Conservation (phyloP, 1,284 basidiomycete species). For the Sanghuangporus sanghuang region DNA sequence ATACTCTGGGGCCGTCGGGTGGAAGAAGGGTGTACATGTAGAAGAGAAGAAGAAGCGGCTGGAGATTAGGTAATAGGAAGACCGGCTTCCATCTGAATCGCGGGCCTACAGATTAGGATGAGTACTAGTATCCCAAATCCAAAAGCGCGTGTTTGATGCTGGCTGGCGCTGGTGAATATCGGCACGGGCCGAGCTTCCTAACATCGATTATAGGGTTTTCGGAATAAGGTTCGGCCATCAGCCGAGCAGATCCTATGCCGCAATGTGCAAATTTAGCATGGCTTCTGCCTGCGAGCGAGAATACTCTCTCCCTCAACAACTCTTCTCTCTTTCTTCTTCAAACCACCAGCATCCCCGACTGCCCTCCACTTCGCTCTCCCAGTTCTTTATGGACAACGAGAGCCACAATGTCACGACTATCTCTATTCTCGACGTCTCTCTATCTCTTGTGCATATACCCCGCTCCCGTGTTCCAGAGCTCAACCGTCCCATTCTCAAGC, state of each 20-base stretch:
- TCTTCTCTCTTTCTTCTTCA: slow-evolving; percentile 1
- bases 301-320: not conserved
- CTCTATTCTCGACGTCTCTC: slow-evolving; percentile 60
- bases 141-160: too few species aligned
- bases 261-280: not conserved
- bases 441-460: slow-evolving; percentile 68
- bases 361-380: not conserved
- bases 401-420: slow-evolving; percentile 43
- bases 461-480: slow-evolving; percentile 55
- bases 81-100: too few species aligned
- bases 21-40: too few species aligned
- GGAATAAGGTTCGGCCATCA: slow-evolving; percentile 3
- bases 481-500: slow-evolving; percentile 57
- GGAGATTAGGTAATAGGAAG: too few species aligned
- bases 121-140: too few species aligned
- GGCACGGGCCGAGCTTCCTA: not conserved
- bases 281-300: not conserved
- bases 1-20: too few species aligned
- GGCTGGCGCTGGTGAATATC: not conserved
- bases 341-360: not conserved
- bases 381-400: slow-evolving; percentile 4
- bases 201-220: not conserved
- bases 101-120: too few species aligned
- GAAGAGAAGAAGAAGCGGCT: too few species aligned
- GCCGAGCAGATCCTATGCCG: not conserved